phyloP scores from a whole-genome alignment of 371 early-diverging fungal species.

The Coemansia sp. region DNA sequence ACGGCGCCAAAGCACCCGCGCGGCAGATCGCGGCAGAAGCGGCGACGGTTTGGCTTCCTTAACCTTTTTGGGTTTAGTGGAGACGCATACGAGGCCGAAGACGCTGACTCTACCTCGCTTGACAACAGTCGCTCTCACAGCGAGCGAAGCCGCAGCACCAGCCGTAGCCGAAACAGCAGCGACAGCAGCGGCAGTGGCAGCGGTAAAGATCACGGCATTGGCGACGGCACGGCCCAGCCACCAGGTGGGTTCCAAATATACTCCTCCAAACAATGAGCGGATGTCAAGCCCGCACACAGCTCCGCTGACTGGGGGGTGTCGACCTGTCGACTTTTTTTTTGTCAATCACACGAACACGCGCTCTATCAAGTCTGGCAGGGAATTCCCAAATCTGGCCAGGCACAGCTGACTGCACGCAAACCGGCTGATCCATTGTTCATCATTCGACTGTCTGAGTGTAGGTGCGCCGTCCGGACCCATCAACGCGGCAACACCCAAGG shows the following conservation, averaged over 20 bases:
- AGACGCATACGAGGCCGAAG: conserved; percentile 14
- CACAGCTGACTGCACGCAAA: background rate
- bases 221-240: conserved; percentile 11
- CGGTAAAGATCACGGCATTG: conserved; percentile 5
- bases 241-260: conserved; percentile 8
- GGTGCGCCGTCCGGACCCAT: conserved; percentile 2
- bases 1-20: conserved; percentile 4
- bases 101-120: background rate
- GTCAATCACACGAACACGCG: background rate
- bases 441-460: background rate
- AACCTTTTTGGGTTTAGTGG: conserved; percentile 41
- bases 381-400: background rate
- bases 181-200: background rate
- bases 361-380: background rate
- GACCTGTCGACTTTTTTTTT: background rate
- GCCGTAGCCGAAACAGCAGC: conserved; percentile 5
- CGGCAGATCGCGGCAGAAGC: conserved; percentile 22
- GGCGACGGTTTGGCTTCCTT: conserved; percentile 39
- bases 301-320: no score
- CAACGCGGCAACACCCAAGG: no score
- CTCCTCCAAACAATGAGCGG: background rate
- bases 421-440: background rate
- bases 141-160: conserved; percentile 1
- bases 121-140: conserved; percentile 8
- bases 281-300: background rate